Evolutionary conservation across 164 flowering plant genomes (phyloP).

Genomic region (Chloranthus sessilifolius): DNA sequence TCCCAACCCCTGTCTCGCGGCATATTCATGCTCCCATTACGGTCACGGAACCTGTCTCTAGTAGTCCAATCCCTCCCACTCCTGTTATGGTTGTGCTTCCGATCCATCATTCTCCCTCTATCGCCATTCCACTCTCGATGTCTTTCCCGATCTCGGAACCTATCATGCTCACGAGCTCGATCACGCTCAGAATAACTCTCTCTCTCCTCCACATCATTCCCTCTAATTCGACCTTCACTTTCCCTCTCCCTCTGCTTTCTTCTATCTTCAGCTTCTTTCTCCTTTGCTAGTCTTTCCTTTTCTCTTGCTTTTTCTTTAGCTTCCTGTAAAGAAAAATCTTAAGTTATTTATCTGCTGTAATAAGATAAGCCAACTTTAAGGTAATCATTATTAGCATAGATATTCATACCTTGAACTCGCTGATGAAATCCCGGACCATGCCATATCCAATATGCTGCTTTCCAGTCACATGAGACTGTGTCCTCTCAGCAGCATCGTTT

Average conservation of each 20-base stretch:
- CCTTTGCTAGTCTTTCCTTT: slow-evolving; percentile 79
- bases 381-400: not conserved
- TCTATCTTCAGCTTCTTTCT: slow-evolving; percentile 88
- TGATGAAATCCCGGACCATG: slow-evolving; percentile 87
- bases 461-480: slow-evolving; percentile 93
- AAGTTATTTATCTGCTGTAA: not conserved
- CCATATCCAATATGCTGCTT: slow-evolving; percentile 99
- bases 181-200: slow-evolving; percentile 61
- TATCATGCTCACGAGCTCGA: slow-evolving; percentile 43
- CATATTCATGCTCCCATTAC: slow-evolving; percentile 21
- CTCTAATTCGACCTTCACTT: slow-evolving; percentile 41
- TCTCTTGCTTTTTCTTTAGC: slow-evolving; percentile 88
- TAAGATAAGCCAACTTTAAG: not conserved
- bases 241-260: slow-evolving; percentile 75
- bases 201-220: slow-evolving; percentile 69
- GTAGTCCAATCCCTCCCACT: slow-evolving; percentile 69
- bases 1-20: slow-evolving; percentile 24
- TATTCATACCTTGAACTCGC: slow-evolving; percentile 68
- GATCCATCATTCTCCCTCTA: slow-evolving; percentile 46
- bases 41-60: slow-evolving; percentile 59
- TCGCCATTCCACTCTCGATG: slow-evolving; percentile 62
- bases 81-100: slow-evolving; percentile 43
- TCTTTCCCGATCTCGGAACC: slow-evolving; percentile 49
- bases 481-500: slow-evolving; percentile 95
- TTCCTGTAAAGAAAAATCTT: slow-evolving; percentile 33